Evolutionary conservation across 441 rosid species (phyloP).

Genomic region (Adansonia gregorii): DNA sequence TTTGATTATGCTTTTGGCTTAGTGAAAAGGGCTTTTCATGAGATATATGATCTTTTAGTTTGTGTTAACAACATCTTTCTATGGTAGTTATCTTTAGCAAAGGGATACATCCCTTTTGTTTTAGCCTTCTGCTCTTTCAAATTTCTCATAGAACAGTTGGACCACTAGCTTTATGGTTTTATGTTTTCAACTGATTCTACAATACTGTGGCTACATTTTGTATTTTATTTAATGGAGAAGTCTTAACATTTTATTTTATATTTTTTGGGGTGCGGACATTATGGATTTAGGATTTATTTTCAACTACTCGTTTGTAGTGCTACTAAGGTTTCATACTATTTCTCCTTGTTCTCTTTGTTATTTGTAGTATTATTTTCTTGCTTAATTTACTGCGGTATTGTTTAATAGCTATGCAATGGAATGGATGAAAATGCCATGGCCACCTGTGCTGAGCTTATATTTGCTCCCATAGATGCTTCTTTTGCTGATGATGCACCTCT

Average conservation of each 20-base stretch:
- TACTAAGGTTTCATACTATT: neutral
- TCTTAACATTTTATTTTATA: no score
- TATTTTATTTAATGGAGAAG: neutral
- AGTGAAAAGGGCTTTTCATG: neutral
- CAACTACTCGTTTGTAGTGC: neutral
- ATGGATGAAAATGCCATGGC: no score
- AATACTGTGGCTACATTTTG: neutral
- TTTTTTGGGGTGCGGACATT: neutral
- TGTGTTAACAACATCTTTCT: neutral
- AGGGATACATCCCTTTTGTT: neutral
- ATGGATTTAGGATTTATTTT: neutral
- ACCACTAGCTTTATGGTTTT: neutral
- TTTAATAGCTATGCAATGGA: no score
- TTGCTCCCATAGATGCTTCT: no score
- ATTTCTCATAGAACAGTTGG: neutral
- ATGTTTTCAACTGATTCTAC: neutral
- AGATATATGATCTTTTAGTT: neutral
- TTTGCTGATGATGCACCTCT: slow-evolving; percentile 64
- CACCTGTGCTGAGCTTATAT: no score
- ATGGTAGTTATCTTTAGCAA: neutral
- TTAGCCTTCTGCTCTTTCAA: neutral
- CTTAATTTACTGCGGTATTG: no score
- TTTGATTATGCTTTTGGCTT: slow-evolving; percentile 2
- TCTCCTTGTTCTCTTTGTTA: neutral
- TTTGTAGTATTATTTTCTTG: no score